phyloP scores from a whole-genome alignment of 2,329 filamentous ascomycete species.

The Acrocalymma vagum region DNA sequence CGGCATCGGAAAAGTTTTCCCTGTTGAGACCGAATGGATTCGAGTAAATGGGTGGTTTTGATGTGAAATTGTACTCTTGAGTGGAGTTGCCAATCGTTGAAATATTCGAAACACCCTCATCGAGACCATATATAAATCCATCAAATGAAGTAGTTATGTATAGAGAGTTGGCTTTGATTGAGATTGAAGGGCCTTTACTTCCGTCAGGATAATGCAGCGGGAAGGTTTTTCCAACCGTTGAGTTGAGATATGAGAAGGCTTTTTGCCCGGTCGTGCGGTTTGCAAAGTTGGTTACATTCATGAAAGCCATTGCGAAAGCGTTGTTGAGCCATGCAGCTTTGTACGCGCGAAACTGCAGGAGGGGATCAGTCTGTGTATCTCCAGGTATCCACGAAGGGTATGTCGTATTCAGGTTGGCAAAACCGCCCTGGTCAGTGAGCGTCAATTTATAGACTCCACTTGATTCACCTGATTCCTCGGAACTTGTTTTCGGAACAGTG shows the following conservation, averaged over 20 bases:
- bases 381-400: slow-evolving; percentile 41
- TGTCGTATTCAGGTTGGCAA: slow-evolving; percentile 47
- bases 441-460: slow-evolving; percentile 28
- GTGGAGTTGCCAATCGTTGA: slow-evolving; percentile 7
- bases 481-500: slow-evolving; percentile 25
- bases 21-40: slow-evolving; percentile 12
- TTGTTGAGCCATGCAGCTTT: slow-evolving; percentile 56
- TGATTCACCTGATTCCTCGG: no score
- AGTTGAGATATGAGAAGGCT: slow-evolving; percentile 50
- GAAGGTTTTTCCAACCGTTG: slow-evolving; percentile 45
- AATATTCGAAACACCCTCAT: slow-evolving; percentile 9
- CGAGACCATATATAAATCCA: slow-evolving; percentile 1
- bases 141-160: background rate
- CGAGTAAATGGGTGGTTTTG: slow-evolving; percentile 5
- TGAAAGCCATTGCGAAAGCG: slow-evolving; percentile 46
- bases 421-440: slow-evolving; percentile 55
- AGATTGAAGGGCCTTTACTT: background rate
- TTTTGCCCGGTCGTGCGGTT: slow-evolving; percentile 14
- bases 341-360: slow-evolving; percentile 52
- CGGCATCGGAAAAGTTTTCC: slow-evolving; percentile 11
- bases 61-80: slow-evolving; percentile 4
- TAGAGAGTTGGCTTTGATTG: slow-evolving; percentile 2
- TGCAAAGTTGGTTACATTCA: slow-evolving; percentile 48
- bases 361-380: slow-evolving; percentile 46
- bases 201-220: slow-evolving; percentile 23